Evolutionary conservation across 2,329 filamentous ascomycete genomes (phyloP), one percentile per base, ranked within the genome.

Genomic region (Neonectria coccinea): DNA sequence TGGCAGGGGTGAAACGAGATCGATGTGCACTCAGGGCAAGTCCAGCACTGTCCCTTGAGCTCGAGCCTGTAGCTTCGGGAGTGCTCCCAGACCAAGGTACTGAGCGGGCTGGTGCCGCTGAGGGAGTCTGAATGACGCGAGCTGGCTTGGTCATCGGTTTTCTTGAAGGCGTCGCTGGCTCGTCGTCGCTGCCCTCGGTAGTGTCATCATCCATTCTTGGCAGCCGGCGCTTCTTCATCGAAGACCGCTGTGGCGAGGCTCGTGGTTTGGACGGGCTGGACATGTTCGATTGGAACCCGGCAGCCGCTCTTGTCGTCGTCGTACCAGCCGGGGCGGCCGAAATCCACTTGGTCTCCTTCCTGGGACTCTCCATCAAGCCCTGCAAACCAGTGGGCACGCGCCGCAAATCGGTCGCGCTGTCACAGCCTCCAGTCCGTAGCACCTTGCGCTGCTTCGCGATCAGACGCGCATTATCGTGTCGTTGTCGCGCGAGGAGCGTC

Each of bases 291-390:
- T 54, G 31, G 47, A 73, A 76, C 2, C 75, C 70, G n/a, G 73
- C 72, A 12, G 76, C 73, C 25, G 74, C 74, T 48, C 73, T 71
- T 1, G 70, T 76, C 25, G 66, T 66, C 3, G 70, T 65, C 1
- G 66, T 60, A 20, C 66, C 66, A n/a, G 69, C 64, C 7, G 70
- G 62, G 8, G 65, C 62, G 44, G 64, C 71, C 5, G 73, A 69
- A 51, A 78, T 74, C 55, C 70, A 68, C 59, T 70, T 73, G 27
- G 67, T 64, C 53, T 78, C 73, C 64, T 77, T 78, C 55, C 74
- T 73, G 25, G 79, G 80, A 14, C 77, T 80, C 57, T 84, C 79
- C 78, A 85, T 80, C 45, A 85, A 72, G 2, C 82, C 80, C 58
- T 78, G 72, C 29, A 85, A 67, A 5, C 79, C 78, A 1, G 76